phyloP scores from a whole-genome alignment of 2,329 filamentous ascomycete genomes.

The Trichophyton rubrum region DNA sequence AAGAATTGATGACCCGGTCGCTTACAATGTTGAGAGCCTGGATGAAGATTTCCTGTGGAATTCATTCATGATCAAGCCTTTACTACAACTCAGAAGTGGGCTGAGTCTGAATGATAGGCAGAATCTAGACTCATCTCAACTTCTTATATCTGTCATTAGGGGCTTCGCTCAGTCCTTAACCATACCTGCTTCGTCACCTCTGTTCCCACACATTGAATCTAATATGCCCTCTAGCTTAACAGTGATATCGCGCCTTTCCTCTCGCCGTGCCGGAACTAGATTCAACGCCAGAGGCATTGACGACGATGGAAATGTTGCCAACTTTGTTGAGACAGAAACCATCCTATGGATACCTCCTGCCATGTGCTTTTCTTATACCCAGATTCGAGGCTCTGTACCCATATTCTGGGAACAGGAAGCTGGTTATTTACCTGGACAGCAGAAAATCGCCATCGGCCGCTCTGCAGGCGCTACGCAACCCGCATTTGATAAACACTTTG shows the following conservation, averaged over 20 bases:
- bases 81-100: conserved; percentile 77
- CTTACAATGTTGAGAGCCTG: conserved; percentile 83
- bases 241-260: conserved; percentile 83
- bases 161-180: conserved; percentile 83
- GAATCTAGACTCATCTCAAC: conserved; percentile 71
- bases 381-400: conserved; percentile 84
- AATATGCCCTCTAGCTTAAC: conserved; percentile 75
- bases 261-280: conserved; percentile 76
- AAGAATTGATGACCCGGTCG: conserved; percentile 60
- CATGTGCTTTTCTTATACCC: conserved; percentile 82
- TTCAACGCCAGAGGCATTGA: conserved; percentile 98
- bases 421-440: conserved; percentile 77
- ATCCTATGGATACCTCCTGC: conserved; percentile 70
- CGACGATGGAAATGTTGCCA: conserved; percentile 92
- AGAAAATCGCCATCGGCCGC: conserved; percentile 84
- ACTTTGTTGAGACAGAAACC: conserved; percentile 97
- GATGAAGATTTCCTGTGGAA: conserved; percentile 95
- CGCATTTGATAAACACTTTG: conserved; percentile 91
- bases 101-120: conserved; percentile 62
- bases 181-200: conserved; percentile 63
- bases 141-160: conserved; percentile 85
- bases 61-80: conserved; percentile 90
- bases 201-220: conserved; percentile 51
- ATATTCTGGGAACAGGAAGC: conserved; percentile 94
- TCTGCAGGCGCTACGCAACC: conserved; percentile 85